Evolutionary conservation across 108 stramenopile genomes (phyloP).

Genomic region (Cafeteria roenbergensis): DNA sequence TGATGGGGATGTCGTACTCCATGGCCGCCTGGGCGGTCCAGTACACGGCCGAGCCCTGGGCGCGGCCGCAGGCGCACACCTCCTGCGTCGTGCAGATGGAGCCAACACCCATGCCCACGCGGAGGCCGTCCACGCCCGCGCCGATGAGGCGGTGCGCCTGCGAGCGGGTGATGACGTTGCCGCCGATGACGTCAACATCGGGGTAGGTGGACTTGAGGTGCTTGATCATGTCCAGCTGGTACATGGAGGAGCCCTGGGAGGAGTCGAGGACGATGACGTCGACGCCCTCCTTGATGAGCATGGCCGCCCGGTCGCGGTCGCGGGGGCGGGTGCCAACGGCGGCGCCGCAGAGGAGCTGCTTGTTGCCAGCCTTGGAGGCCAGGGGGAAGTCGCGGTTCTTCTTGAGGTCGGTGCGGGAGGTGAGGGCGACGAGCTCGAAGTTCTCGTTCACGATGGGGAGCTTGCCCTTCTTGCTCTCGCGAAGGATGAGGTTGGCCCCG

Average conservation of each 20-base stretch:
- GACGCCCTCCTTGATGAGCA: slow-evolving; percentile 85
- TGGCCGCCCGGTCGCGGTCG: slow-evolving; percentile 70
- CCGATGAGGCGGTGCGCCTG: slow-evolving; percentile 92
- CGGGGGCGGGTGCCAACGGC: slow-evolving; percentile 94
- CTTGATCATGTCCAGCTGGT: slow-evolving; percentile 87
- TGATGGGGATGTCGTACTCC: slow-evolving; percentile 80
- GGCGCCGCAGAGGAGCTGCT: slow-evolving; percentile 89
- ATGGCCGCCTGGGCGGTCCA: slow-evolving; percentile 82
- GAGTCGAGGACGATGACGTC: slow-evolving; percentile 98
- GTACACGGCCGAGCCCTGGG: slow-evolving; percentile 95
- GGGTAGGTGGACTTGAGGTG: slow-evolving; percentile 73
- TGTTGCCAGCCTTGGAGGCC: slow-evolving; percentile 81
- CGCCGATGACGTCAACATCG: slow-evolving; percentile 84
- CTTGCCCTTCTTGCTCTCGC: slow-evolving; percentile 83
- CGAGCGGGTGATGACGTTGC: slow-evolving; percentile 89
- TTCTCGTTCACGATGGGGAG: slow-evolving; percentile 90
- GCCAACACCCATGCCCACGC: slow-evolving; percentile 99
- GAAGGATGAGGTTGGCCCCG: slow-evolving; percentile 90
- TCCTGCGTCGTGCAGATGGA: slow-evolving; percentile 99
- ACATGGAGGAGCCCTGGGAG: slow-evolving; percentile 93
- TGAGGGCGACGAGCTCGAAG: slow-evolving; percentile 87
- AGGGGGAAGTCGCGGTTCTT: slow-evolving; percentile 91
- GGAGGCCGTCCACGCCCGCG: slow-evolving; percentile 96
- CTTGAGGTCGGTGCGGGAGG: slow-evolving; percentile 91
- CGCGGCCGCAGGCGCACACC: slow-evolving; percentile 95